Evolutionary conservation across 202 grass and related monocot species (phyloP).

Genomic region (Digitaria exilis): DNA sequence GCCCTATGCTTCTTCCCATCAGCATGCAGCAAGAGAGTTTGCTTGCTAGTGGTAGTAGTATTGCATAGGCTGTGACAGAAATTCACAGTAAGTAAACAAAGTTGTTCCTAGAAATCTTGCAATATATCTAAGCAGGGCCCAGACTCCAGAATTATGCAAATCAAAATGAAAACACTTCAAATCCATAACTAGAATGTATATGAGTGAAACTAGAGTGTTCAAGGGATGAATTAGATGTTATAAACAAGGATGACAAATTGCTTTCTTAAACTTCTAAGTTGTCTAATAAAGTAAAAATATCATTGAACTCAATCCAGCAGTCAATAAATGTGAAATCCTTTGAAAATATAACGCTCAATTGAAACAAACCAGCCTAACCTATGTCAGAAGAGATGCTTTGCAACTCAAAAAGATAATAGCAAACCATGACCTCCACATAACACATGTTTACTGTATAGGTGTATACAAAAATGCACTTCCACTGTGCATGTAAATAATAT

Average conservation of each 20-base stretch:
- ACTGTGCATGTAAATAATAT: neutral
- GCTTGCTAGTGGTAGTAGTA: slow-evolving; percentile 85
- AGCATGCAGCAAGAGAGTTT: slow-evolving; percentile 80
- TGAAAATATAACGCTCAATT: neutral
- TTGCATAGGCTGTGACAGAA: slow-evolving; percentile 80
- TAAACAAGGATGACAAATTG: neutral
- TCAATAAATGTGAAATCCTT: neutral
- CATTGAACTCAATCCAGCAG: neutral
- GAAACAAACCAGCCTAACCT: neutral
- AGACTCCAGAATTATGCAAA: neutral
- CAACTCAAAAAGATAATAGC: too few species aligned
- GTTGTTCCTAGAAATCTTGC: neutral
- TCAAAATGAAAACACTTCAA: slow-evolving; percentile 1
- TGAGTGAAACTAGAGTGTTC: neutral
- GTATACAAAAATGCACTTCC: neutral
- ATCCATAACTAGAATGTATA: neutral
- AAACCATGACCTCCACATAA: neutral
- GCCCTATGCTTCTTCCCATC: slow-evolving; percentile 98
- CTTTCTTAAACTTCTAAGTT: neutral
- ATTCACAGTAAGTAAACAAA: slow-evolving; percentile 27
- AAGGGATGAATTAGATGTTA: neutral
- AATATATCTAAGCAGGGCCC: neutral
- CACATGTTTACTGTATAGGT: neutral
- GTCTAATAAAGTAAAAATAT: neutral
- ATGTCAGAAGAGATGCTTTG: neutral